Conservation (phyloP, 2,329 filamentous ascomycete species). For the Pseudocercospora eumusae region DNA sequence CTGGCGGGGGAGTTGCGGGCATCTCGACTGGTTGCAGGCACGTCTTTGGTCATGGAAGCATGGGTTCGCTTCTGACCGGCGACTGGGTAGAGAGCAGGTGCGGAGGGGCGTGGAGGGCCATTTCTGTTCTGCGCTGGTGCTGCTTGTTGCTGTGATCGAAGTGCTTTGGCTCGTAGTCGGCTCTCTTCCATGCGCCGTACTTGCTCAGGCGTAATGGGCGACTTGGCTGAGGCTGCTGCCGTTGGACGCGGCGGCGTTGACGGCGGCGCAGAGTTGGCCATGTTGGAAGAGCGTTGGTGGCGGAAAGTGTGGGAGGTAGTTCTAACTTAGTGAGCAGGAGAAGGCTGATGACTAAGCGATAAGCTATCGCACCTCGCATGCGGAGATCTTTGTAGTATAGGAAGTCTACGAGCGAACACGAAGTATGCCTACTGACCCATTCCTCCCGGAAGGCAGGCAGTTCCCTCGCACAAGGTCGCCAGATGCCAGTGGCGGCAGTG, state of each 20-base stretch:
- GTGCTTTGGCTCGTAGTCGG: conserved; percentile 82
- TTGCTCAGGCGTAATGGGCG: conserved; percentile 62
- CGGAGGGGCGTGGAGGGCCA: conserved; percentile 24
- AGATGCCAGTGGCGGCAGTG: conserved; percentile 29
- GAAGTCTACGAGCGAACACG: too few species aligned
- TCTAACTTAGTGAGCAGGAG: too few species aligned
- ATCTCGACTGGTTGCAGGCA: conserved; percentile 67
- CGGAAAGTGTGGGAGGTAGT: too few species aligned
- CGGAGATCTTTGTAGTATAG: too few species aligned
- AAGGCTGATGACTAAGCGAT: too few species aligned
- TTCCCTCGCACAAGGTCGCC: conserved; percentile 27
- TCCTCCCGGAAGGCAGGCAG: conserved; percentile 26
- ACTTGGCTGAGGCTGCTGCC: conserved; percentile 43
- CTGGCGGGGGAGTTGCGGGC: conserved; percentile 48
- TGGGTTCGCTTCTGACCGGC: conserved; percentile 72
- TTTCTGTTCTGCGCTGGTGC: conserved; percentile 53
- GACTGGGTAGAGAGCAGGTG: conserved; percentile 37
- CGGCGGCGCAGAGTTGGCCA: conserved; percentile 44
- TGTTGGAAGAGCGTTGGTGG: too few species aligned
- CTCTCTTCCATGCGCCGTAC: conserved; percentile 73
- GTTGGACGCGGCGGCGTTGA: conserved; percentile 51
- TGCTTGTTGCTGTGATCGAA: conserved; percentile 71
- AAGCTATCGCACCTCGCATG: too few species aligned
- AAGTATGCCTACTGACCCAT: conserved; percentile 29
- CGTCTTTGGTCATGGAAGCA: conserved; percentile 56